A percentile compares a stretch with the other conserved stretches of the same genome.
These are phyloP conservation scores for Epichloe coenophiala DNA, from an alignment of 2,329 filamentous ascomycete species.

Conservation along the genomic window DNA sequence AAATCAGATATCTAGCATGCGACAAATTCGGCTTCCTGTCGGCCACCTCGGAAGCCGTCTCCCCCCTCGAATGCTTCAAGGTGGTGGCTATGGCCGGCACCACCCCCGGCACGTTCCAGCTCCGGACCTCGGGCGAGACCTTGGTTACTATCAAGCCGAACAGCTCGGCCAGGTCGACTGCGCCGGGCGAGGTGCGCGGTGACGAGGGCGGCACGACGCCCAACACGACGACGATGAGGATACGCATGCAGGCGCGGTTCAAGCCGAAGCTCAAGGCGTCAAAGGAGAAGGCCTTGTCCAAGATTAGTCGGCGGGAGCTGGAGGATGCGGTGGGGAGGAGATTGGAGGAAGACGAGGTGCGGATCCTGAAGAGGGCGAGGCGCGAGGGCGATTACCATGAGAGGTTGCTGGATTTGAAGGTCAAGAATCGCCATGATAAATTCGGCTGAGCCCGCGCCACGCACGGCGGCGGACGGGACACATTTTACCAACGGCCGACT, in stretches of 20 bases:
- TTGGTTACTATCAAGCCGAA: conserved; percentile 52
- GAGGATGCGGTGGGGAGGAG: conserved; percentile 66
- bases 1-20: conserved; percentile 64
- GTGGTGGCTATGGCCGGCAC: conserved; percentile 51
- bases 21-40: conserved; percentile 70
- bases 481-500: no score
- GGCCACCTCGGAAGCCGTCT: conserved; percentile 69
- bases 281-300: conserved; percentile 73
- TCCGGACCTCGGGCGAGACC: conserved; percentile 58
- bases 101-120: conserved; percentile 56
- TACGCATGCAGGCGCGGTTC: conserved; percentile 92
- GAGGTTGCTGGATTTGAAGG: conserved; percentile 69
- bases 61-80: conserved; percentile 68
- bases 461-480: no score
- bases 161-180: conserved; percentile 32
- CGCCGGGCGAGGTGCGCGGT: conserved; percentile 54
- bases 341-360: conserved; percentile 77
- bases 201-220: conserved; percentile 57
- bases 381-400: conserved; percentile 86
- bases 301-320: conserved; percentile 74
- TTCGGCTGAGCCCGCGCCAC: conserved; percentile 26
- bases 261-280: conserved; percentile 69
- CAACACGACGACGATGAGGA: conserved; percentile 55
- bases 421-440: conserved; percentile 90
- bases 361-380: conserved; percentile 66